A percentile compares a stretch with the other conserved stretches of the same genome.
Conservation (phyloP, 805 yeast genomes). For the Candida nonsorbophila region DNA sequence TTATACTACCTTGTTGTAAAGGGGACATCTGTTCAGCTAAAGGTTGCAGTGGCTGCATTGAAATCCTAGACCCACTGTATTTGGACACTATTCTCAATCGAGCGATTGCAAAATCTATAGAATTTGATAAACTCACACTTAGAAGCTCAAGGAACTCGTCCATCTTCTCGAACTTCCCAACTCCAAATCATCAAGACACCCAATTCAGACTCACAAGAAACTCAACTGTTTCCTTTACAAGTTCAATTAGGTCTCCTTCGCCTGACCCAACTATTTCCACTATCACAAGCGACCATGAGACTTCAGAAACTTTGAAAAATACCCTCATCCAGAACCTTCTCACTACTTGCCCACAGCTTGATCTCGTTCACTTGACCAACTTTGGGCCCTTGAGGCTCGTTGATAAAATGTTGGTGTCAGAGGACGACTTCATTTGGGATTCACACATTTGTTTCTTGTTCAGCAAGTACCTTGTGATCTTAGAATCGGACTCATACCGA, state of each 20-base stretch:
- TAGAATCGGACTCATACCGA: not conserved
- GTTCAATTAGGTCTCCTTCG: slow-evolving; percentile 12
- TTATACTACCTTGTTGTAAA: slow-evolving; percentile 7
- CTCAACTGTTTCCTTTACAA: slow-evolving; percentile 2
- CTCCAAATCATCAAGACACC: not conserved
- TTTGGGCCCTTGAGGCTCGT: slow-evolving; percentile 33
- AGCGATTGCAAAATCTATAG: slow-evolving; percentile 8
- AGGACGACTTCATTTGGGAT: slow-evolving; percentile 3
- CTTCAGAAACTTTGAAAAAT: slow-evolving; percentile 21
- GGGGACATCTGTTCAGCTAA: slow-evolving; percentile 5
- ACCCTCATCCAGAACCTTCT: slow-evolving; percentile 23
- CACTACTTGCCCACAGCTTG: slow-evolving; percentile 15
- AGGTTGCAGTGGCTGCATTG: not conserved
- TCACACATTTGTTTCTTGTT: slow-evolving; percentile 24
- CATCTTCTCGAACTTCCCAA: not conserved
- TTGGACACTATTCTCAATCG: slow-evolving; percentile 1
- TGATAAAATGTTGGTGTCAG: slow-evolving; percentile 22
- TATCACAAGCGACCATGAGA: slow-evolving; percentile 8
- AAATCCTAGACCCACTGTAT: slow-evolving; percentile 2
- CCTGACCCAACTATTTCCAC: slow-evolving; percentile 16
- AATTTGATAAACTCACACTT: slow-evolving; percentile 5
- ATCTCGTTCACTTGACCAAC: slow-evolving; percentile 18
- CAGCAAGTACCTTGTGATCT: slow-evolving; percentile 23
- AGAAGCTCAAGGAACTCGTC: not conserved
- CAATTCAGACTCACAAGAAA: slow-evolving; percentile 2